A percentile compares a stretch with the other conserved stretches of the same genome.
Evolutionary conservation across 2,329 filamentous ascomycete species (phyloP).

Genomic region (Pseudogymnoascus verrucosus): DNA sequence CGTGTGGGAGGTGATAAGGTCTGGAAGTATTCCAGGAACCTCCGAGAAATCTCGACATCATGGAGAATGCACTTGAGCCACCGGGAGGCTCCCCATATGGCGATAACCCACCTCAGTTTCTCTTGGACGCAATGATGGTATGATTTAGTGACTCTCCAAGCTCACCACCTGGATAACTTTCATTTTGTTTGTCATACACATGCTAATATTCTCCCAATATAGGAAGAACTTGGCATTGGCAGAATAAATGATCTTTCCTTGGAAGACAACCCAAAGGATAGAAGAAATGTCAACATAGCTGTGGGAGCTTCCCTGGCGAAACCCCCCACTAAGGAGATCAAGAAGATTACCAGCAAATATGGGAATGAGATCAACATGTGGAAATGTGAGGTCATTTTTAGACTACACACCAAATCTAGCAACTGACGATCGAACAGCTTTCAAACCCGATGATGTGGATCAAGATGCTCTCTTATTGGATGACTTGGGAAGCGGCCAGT

Average conservation of each 20-base stretch:
- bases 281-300: neutral
- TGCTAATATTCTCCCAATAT: conserved; percentile 5
- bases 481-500: conserved; percentile 6
- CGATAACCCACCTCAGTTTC: neutral
- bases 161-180: too few relatives aligned
- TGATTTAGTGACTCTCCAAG: neutral
- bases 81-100: neutral
- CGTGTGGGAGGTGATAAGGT: neutral
- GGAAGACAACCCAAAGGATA: conserved; percentile 14
- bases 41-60: neutral
- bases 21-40: too few relatives aligned
- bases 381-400: neutral
- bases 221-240: conserved; percentile 25
- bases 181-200: neutral
- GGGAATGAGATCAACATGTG: neutral
- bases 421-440: neutral
- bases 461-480: conserved; percentile 5
- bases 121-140: neutral
- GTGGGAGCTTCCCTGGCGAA: neutral
- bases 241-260: conserved; percentile 23
- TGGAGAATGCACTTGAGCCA: neutral
- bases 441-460: conserved; percentile 8
- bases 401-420: neutral
- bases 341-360: neutral
- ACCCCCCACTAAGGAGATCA: neutral